Percentiles rank a stretch among this genome's conserved stretches.
Conservation (phyloP, 129 eudicot genomes). For the Flaveria sonorensis region DNA sequence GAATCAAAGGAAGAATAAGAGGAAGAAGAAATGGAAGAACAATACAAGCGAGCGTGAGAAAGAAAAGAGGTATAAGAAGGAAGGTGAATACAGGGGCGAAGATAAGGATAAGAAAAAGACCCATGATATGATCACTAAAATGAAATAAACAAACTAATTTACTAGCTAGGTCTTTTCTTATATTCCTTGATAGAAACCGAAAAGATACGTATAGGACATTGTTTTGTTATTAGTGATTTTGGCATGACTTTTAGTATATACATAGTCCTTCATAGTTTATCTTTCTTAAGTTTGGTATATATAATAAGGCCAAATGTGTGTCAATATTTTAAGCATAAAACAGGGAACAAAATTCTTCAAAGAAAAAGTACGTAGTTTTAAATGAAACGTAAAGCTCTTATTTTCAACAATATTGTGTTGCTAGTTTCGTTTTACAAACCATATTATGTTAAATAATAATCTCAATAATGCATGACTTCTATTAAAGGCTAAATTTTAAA, state of each 20-base stretch:
- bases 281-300: not conserved
- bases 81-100: not conserved
- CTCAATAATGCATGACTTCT: too few relatives aligned
- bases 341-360: not conserved
- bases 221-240: not conserved
- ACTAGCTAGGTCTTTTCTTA: not conserved
- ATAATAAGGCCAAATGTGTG: not conserved
- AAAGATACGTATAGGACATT: not conserved
- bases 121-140: not conserved
- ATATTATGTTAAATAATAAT: too few relatives aligned
- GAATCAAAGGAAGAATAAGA: not conserved
- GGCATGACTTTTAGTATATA: not conserved
- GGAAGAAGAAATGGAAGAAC: constrained; percentile 6
- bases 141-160: not conserved
- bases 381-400: too few relatives aligned
- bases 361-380: too few relatives aligned
- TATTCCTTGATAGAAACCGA: not conserved
- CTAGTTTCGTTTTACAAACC: too few relatives aligned
- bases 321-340: not conserved
- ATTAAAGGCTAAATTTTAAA: too few relatives aligned
- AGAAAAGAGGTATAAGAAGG: constrained; percentile 6
- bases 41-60: not conserved
- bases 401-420: too few relatives aligned
- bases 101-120: not conserved
- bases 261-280: not conserved